phyloP scores from a whole-genome alignment of 2,329 filamentous ascomycete genomes.

The Talaromyces sp. region DNA sequence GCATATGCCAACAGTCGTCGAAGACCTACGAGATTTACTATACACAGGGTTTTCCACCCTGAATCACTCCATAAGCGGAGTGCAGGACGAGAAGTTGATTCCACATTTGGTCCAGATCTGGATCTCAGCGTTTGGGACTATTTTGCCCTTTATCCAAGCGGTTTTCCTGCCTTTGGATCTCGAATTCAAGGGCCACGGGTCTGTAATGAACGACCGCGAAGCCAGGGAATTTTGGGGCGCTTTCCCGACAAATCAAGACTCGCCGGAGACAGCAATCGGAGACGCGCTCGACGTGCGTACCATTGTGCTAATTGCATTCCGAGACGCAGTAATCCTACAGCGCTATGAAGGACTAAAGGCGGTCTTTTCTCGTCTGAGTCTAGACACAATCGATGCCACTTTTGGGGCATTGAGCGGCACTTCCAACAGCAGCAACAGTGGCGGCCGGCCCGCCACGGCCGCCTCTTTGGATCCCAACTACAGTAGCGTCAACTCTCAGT shows the following conservation, averaged over 20 bases:
- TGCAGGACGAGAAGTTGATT: conserved; percentile 83
- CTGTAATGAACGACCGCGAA: conserved; percentile 71
- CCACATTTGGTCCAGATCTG: conserved; percentile 88
- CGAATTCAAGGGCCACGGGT: conserved; percentile 81
- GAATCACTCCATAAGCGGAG: conserved; percentile 73
- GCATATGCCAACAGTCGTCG: conserved; percentile 55
- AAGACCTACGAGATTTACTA: conserved; percentile 58
- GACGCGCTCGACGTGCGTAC: conserved; percentile 78
- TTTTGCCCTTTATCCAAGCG: conserved; percentile 90
- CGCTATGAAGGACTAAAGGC: conserved; percentile 84
- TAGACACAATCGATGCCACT: conserved; percentile 67
- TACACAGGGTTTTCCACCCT: conserved; percentile 76
- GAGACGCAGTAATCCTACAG: conserved; percentile 82
- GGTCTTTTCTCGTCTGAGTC: conserved; percentile 82
- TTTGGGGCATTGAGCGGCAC: conserved; percentile 39
- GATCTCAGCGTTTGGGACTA: conserved; percentile 85
- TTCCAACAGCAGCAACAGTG: conserved; percentile 41
- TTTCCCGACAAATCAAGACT: conserved; percentile 47
- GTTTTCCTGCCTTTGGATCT: conserved; percentile 91
- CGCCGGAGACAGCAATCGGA: conserved; percentile 41
- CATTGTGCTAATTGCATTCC: conserved; percentile 80
- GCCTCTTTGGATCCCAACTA: conserved; percentile 68
- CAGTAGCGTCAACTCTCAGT: conserved; percentile 75
- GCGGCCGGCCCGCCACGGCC: conserved; percentile 65
- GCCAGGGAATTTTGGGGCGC: conserved; percentile 88